Evolutionary conservation across 2,329 filamentous ascomycete genomes (phyloP), one percentile per base, ranked within the genome.

Genomic region (Sporothrix phasma): DNA sequence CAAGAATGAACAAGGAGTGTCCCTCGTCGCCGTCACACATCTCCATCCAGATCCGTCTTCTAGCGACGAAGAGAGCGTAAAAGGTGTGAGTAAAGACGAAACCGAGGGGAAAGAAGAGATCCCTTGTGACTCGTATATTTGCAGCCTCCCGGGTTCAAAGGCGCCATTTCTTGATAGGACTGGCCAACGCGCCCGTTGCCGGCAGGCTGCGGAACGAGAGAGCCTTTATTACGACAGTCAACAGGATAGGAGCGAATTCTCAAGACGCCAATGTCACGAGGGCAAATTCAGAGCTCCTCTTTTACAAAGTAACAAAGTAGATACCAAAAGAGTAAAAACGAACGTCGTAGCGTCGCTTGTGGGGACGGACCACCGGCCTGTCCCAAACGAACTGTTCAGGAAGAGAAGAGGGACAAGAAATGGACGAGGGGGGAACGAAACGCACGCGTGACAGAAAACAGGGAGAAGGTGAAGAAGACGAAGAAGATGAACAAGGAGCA

Each of bases 321-420:
- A 41, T 41, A n/a, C 13, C n/a, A 22, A 39, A 54, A 37, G 29
- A 37, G 51, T 37, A 54, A 54, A 53, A 54, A 22, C 29, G n/a
- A 37, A 54, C 49, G 29, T 54, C n/a, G 60, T 56, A 63, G 62
- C 31, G 62, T 39, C 53, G 7, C 3, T 46, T 51, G 62, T 64
- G 62, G 62, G 62, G 43, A 43, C 31, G 19, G 22, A 15, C 61
- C n/a, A 17, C 62, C 60, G 64, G 53, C 64, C 26, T 34, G 53
- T 59, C 59, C 49, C 59, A 34, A 58, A n/a, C n/a, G n/a, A n/a
- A n/a, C n/a, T 8, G 10, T 13, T 10, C 10, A 15, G 34, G 15
- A n/a, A 26, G 26, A 51, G 13, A 3, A 3, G 19, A 49, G 46
- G n/a, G 10, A 26, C 24, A 13, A 51, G 22, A 13, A n/a, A n/a